Evolutionary conservation across 257 asterid genomes (phyloP).

Genomic region (Nicotiana obtusifolia): DNA sequence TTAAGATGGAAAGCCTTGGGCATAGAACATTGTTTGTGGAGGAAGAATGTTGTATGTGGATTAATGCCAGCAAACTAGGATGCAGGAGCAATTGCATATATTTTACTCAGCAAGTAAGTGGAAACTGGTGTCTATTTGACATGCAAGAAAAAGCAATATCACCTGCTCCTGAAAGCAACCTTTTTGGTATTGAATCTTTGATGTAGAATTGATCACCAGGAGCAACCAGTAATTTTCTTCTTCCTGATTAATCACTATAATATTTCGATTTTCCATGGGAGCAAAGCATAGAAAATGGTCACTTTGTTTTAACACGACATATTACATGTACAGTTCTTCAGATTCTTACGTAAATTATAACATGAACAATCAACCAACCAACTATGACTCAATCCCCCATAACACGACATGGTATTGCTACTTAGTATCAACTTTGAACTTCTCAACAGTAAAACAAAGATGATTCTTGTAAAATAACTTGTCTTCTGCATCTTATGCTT

Average conservation of each 20-base stretch:
- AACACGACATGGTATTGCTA: neutral
- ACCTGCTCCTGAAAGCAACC: neutral
- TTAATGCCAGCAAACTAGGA: slow-evolving; percentile 24
- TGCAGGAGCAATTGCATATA: slow-evolving; percentile 27
- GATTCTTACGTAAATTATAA: neutral
- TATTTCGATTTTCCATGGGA: neutral
- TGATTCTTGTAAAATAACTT: neutral
- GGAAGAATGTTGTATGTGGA: slow-evolving; percentile 19
- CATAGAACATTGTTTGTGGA: slow-evolving; percentile 28
- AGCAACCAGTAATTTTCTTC: neutral
- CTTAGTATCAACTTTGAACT: neutral
- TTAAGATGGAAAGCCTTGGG: slow-evolving; percentile 21
- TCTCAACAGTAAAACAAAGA: neutral
- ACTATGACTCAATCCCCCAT: neutral
- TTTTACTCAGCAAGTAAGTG: slow-evolving; percentile 11
- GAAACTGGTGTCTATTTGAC: slow-evolving; percentile 31
- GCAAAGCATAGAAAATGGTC: neutral
- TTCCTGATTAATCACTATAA: neutral
- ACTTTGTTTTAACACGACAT: neutral
- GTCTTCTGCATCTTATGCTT: neutral
- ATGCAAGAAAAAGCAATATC: slow-evolving; percentile 15
- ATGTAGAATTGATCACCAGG: neutral
- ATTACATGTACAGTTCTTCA: neutral
- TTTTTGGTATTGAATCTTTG: neutral
- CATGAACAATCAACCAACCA: neutral